phyloP scores from a whole-genome alignment of 768 basidiomycete species.

The Myochromella boudieri region DNA sequence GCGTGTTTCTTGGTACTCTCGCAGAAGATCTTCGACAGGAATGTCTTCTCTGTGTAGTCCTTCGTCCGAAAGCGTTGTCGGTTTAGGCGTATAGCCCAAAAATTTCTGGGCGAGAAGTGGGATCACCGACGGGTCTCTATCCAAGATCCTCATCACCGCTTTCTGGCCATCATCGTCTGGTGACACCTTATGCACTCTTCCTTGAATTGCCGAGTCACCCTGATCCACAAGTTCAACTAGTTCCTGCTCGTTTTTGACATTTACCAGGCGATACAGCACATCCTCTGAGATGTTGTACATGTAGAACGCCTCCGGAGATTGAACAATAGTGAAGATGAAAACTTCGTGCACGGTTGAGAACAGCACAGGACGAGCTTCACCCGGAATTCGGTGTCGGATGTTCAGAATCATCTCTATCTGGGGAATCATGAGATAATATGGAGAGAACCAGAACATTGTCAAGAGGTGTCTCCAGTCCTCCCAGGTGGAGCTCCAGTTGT shows the following conservation, averaged over 20 bases:
- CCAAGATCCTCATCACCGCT: slow-evolving; percentile 25
- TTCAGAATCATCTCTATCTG: slow-evolving; percentile 36
- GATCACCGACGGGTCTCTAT: slow-evolving; percentile 30
- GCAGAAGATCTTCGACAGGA: neutral
- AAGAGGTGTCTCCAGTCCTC: slow-evolving; percentile 26
- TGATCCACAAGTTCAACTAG: slow-evolving; percentile 16
- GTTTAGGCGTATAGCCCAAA: slow-evolving; percentile 27
- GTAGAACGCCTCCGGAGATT: slow-evolving; percentile 19
- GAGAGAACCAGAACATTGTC: slow-evolving; percentile 31
- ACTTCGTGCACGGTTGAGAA: slow-evolving; percentile 20
- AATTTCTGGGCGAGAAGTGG: slow-evolving; percentile 29
- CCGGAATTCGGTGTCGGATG: slow-evolving; percentile 27
- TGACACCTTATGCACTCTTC: slow-evolving; percentile 11
- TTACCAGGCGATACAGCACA: slow-evolving; percentile 14
- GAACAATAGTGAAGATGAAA: slow-evolving; percentile 23
- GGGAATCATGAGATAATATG: slow-evolving; percentile 35
- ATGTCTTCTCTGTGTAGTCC: neutral
- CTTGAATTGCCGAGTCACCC: slow-evolving; percentile 12
- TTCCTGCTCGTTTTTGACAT: slow-evolving; percentile 13
- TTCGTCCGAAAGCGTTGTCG: slow-evolving; percentile 18
- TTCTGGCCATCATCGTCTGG: slow-evolving; percentile 26
- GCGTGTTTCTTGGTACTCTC: no score
- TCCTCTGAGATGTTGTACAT: slow-evolving; percentile 11
- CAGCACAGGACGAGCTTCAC: slow-evolving; percentile 31
- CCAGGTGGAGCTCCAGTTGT: slow-evolving; percentile 32